Percentiles rank a stretch among this genome's conserved stretches.
Conservation (phyloP, 768 basidiomycete genomes). For the Russula emetica region DNA sequence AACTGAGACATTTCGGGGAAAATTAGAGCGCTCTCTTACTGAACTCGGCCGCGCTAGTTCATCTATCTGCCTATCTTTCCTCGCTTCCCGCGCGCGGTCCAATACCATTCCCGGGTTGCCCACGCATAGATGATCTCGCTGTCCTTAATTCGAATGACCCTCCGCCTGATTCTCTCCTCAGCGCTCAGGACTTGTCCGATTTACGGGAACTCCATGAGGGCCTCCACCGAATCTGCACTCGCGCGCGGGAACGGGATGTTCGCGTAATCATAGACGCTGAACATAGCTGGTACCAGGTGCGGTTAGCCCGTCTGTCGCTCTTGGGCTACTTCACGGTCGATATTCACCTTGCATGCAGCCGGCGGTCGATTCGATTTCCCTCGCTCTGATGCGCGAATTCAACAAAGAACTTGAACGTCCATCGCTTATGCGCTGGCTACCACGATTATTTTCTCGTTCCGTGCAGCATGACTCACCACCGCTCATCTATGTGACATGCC, state of each 20-base stretch:
- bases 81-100: slow-evolving; percentile 28
- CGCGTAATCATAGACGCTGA: slow-evolving; percentile 83
- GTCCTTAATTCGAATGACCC: slow-evolving; percentile 38
- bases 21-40: slow-evolving; percentile 65
- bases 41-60: slow-evolving; percentile 54
- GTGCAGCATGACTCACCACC: slow-evolving; percentile 36
- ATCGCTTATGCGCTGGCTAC: slow-evolving; percentile 17
- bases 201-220: slow-evolving; percentile 60
- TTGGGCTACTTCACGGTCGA: not conserved
- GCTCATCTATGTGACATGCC: slow-evolving; percentile 80
- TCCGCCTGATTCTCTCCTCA: slow-evolving; percentile 36
- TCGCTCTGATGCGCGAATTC: slow-evolving; percentile 71
- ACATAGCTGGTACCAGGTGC: slow-evolving; percentile 52
- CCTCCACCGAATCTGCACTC: slow-evolving; percentile 58
- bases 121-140: slow-evolving; percentile 54
- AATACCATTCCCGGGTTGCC: slow-evolving; percentile 66
- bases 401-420: slow-evolving; percentile 44
- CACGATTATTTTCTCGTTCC: not conserved
- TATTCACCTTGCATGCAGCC: slow-evolving; percentile 44
- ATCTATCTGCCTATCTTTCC: slow-evolving; percentile 56
- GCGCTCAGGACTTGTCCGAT: slow-evolving; percentile 52
- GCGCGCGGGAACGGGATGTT: slow-evolving; percentile 58
- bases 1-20: not conserved
- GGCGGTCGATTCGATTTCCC: slow-evolving; percentile 75
- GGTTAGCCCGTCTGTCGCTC: not conserved